Conservation (phyloP, 768 basidiomycete species). For the Hypholoma sublateritium region DNA sequence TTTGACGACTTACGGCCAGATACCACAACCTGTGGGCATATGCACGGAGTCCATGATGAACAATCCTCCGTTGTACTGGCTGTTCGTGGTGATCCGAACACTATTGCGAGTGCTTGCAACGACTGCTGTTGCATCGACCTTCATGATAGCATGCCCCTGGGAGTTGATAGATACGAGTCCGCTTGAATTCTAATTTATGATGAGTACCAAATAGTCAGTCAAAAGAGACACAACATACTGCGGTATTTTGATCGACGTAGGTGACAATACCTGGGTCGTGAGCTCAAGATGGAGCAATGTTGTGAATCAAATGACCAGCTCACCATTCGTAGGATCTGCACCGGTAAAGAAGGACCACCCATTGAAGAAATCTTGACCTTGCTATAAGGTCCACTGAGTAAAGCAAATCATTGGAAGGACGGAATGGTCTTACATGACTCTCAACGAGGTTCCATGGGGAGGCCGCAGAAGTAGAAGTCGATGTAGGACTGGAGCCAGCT, state of each 20-base stretch:
- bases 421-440: slow-evolving; percentile 41
- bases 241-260: slow-evolving; percentile 63
- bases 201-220: slow-evolving; percentile 6
- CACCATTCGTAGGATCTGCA: slow-evolving; percentile 77
- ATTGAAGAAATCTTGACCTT: slow-evolving; percentile 76
- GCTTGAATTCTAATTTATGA: slow-evolving; percentile 41
- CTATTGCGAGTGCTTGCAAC: slow-evolving; percentile 71
- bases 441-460: slow-evolving; percentile 63
- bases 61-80: slow-evolving; percentile 62
- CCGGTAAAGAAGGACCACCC: slow-evolving; percentile 74
- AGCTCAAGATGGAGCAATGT: not conserved
- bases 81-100: slow-evolving; percentile 72
- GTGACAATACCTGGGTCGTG: slow-evolving; percentile 38
- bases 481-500: slow-evolving; percentile 10
- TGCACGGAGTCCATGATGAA: slow-evolving; percentile 83
- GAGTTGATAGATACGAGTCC: slow-evolving; percentile 67
- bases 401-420: slow-evolving; percentile 9
- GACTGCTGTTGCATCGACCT: slow-evolving; percentile 78
- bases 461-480: slow-evolving; percentile 25
- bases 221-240: slow-evolving; percentile 38
- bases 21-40: slow-evolving; percentile 89
- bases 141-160: slow-evolving; percentile 81
- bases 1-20: slow-evolving; percentile 62
- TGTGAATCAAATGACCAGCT: slow-evolving; percentile 2
- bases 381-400: slow-evolving; percentile 30